Evolutionary conservation across 495 filamentous ascomycete genomes (phyloP), one percentile per base, ranked within the genome.

Genomic region (Penicillium pulvis): DNA sequence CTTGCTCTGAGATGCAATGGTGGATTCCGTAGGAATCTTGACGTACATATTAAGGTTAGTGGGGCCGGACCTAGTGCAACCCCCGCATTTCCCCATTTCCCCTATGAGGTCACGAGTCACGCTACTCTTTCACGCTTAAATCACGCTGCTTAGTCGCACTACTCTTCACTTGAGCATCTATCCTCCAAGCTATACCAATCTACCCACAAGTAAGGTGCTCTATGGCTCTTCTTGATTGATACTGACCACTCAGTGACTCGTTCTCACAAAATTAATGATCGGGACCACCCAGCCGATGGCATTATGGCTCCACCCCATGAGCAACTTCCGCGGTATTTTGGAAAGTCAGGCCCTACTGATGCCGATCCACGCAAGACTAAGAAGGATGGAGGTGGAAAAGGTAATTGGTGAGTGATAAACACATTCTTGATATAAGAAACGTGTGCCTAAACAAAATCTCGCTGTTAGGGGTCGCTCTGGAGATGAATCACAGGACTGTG

Each of bases 321-420:
- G 36, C 83, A 88, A 59, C 73, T 96, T 26, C 93, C 94, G 64
- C 90, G 91, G 64, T 97, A 86, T 83, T 98, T 98, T 70, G 91
- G 83, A 68, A 97, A 97, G 82, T 75, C 84, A 33, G 94, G 93
- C 62, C 89, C 87, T 66, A 78, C 85, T 64, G 93, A 92, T 67
- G 76, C 79, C 62, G 88, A 95, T 67, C 94, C 93, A 42, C 90
- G 90, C 75, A 94, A 94, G 83, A 90, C 88, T 62, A 97, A 97
- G 87, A 98, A 98, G 81, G 90, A 96, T 60, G 93, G 93, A 51
- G 89, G 85, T 51, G 93, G 93, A 43, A 94, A 91, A 73, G 90
- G 87, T 71, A 97, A 97, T 74, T 98, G 93, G 93, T 97, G 83
- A 73, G 86, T 70, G n/a, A 0, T 41, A 1, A 6, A 17, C 14